Evolutionary conservation across 2,329 filamentous ascomycete species (phyloP).

Genomic region (Stachybotrys chlorohalonatus): DNA sequence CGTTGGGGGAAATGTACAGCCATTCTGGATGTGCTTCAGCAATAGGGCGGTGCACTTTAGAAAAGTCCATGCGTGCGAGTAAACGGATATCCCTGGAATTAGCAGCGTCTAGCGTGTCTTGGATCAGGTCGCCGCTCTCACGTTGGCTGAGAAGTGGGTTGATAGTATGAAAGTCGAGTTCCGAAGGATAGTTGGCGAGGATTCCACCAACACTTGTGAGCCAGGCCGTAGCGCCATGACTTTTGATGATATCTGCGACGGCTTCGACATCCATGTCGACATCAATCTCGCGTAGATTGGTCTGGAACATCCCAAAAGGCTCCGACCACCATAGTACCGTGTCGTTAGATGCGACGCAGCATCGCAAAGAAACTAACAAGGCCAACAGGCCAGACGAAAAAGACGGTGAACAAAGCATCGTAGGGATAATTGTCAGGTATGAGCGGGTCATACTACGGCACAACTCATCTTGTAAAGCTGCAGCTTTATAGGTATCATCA

Average conservation of each 20-base stretch:
- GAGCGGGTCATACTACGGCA: no score
- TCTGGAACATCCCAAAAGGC: constrained; percentile 9
- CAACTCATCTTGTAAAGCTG: background rate
- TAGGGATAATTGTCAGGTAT: no score
- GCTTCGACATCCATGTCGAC: constrained; percentile 7
- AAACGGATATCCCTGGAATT: constrained; percentile 3
- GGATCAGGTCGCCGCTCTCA: constrained; percentile 7
- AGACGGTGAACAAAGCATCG: background rate
- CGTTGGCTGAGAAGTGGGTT: constrained; percentile 4
- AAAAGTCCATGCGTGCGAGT: constrained; percentile 9
- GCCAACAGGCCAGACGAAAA: background rate
- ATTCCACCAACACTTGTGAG: constrained; percentile 7
- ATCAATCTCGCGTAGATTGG: constrained; percentile 9
- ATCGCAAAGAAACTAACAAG: background rate
- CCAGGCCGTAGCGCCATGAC: constrained; percentile 6
- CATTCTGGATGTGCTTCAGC: constrained; percentile 8
- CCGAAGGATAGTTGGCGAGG: constrained; percentile 6
- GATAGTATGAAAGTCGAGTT: constrained; percentile 4
- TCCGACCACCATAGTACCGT: constrained; percentile 4
- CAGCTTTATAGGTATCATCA: background rate
- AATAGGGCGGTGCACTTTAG: constrained; percentile 4
- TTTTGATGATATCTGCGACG: constrained; percentile 4
- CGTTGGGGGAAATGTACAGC: constrained; percentile 6
- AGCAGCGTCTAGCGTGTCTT: constrained; percentile 6
- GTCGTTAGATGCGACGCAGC: background rate